Evolutionary conservation across 1,284 basidiomycete species (phyloP), one percentile per base, ranked within the genome.

Genomic region (Trametes hirsuta): DNA sequence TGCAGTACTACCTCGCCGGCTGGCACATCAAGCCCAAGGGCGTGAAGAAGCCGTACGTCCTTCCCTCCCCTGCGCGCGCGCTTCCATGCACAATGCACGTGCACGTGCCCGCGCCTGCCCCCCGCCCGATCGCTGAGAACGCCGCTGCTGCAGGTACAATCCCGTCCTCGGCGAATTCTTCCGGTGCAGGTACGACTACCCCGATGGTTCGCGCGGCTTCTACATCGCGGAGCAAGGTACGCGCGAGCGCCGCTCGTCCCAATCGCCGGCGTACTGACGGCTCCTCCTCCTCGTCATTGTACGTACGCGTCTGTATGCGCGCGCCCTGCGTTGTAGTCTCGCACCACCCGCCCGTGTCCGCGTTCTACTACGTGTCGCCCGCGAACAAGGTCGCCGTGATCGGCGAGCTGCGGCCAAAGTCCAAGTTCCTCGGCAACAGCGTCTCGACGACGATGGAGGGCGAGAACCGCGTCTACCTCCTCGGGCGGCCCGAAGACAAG

Each of bases 1-100:
- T 98, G 52, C 90, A 93, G 58, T 98, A 97, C 76, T 99, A 98
- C 74, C 88, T 98, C 46, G 93, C 94, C n/a, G 97, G 97, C 46
- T 99, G 97, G 97, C 97, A 99, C 77, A 97, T 98, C 79, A 98
- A 99, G 78, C 96, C 97, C 42, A 97, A 95, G 77, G 97, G 97
- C 55, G 97, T 99, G 65, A 99, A 99, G 90, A 99, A 99, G 80
- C 97, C 97, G 85, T 95, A 70, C 76, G 90, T 81, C 46, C 30
- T 22, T 30, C 41, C 41, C 53, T 46, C 41, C 46, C 56, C 36
- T 46, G 47, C 50, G 40, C 63, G 47, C 55, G 25, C 55, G 49
- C 50, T 44, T 42, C 18, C 21, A 4, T 30, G 30, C 30, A 30
- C 30, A 30, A 8, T 30, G 30, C 30, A 30, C 30, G 39, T 42